These are phyloP conservation scores for Cutaneotrichosporon cyanovorans DNA, from an alignment of 1,284 basidiomycete species.

Conservation along the genomic window DNA sequence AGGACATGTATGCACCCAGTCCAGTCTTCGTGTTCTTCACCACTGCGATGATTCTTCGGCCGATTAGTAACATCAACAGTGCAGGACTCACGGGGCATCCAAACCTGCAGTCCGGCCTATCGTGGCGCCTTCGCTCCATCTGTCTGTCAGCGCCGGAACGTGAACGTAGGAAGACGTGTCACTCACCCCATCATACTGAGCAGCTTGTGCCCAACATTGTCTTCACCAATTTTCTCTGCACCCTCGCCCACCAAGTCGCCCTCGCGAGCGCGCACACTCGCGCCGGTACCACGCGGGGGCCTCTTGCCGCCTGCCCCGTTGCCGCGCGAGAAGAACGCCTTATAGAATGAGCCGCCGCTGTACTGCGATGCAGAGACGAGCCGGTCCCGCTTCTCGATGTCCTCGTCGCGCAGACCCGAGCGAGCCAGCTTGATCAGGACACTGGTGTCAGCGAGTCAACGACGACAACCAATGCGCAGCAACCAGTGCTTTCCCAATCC, in stretches of 20 bases:
- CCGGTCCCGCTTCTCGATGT: constrained; percentile 56
- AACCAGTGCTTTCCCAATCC: too few species aligned
- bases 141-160: constrained; percentile 15
- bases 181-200: constrained; percentile 44
- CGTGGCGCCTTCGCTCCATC: constrained; percentile 42
- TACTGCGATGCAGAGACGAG: constrained; percentile 46
- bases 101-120: constrained; percentile 43
- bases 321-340: constrained; percentile 30
- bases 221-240: constrained; percentile 40
- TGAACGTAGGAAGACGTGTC: too few species aligned
- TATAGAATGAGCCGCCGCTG: constrained; percentile 37
- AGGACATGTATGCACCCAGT: constrained; percentile 31
- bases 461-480: too few species aligned
- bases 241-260: constrained; percentile 44
- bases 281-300: constrained; percentile 10
- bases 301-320: neutral
- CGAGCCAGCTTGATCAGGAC: constrained; percentile 60
- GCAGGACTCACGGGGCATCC: constrained; percentile 41
- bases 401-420: constrained; percentile 52
- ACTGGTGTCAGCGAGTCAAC: constrained; percentile 45
- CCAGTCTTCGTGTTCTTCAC: constrained; percentile 48
- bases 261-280: constrained; percentile 35
- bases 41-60: constrained; percentile 43
- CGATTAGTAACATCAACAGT: constrained; percentile 1
- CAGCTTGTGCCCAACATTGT: constrained; percentile 45